phyloP scores from a whole-genome alignment of 495 filamentous ascomycete genomes.

The Penicillium canariense region DNA sequence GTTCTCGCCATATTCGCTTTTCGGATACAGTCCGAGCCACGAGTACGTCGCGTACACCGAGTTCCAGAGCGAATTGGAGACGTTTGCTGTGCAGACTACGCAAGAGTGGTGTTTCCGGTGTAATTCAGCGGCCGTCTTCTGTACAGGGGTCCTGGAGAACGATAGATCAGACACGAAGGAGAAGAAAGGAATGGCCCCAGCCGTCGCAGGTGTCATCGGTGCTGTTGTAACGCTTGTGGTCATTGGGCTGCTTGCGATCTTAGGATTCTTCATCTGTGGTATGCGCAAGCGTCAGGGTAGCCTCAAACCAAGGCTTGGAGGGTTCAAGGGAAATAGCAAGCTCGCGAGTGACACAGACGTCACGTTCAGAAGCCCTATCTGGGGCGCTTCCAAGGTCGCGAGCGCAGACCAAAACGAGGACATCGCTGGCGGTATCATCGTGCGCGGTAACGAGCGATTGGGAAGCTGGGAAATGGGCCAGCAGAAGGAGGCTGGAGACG shows the following conservation, averaged over 20 bases:
- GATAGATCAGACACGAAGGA: background rate
- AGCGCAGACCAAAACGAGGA: slow-evolving; percentile 13
- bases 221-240: slow-evolving; percentile 43
- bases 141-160: slow-evolving; percentile 40
- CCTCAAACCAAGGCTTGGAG: slow-evolving; percentile 32
- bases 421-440: slow-evolving; percentile 19
- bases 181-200: slow-evolving; percentile 26
- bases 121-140: slow-evolving; percentile 59
- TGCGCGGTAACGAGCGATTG: slow-evolving; percentile 43
- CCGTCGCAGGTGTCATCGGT: slow-evolving; percentile 57
- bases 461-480: slow-evolving; percentile 55
- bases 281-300: slow-evolving; percentile 28
- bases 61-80: slow-evolving; percentile 58
- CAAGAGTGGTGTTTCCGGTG: slow-evolving; percentile 70
- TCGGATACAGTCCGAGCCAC: slow-evolving; percentile 53
- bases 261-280: slow-evolving; percentile 43
- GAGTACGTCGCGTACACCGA: slow-evolving; percentile 57
- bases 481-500: slow-evolving; percentile 16
- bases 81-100: slow-evolving; percentile 57
- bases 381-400: slow-evolving; percentile 24
- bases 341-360: slow-evolving; percentile 52
- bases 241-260: slow-evolving; percentile 21
- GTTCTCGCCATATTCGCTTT: slow-evolving; percentile 62
- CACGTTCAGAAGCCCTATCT: slow-evolving; percentile 31
- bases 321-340: slow-evolving; percentile 50